A percentile compares a stretch with the other conserved stretches of the same genome.
phyloP scores from a whole-genome alignment of 164 flowering plant species.

The Houttuynia cordata region DNA sequence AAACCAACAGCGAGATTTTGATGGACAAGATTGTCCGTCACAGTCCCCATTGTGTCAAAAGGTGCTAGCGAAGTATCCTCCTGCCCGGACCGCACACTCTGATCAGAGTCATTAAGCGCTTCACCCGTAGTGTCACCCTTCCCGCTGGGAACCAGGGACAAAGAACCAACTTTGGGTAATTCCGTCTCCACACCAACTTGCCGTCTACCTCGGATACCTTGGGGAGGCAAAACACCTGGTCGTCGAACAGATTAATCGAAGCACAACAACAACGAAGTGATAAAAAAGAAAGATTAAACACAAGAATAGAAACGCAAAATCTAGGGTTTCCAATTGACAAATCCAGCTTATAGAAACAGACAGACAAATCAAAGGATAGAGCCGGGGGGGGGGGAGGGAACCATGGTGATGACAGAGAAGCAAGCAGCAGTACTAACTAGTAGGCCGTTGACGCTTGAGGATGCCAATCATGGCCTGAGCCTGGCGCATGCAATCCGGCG shows the following conservation, averaged over 20 bases:
- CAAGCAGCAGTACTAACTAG: constrained; percentile 16
- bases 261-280: not conserved
- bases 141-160: not conserved
- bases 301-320: no score
- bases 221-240: constrained; percentile 43
- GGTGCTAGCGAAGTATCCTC: constrained; percentile 37
- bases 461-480: constrained; percentile 86
- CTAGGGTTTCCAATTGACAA: not conserved
- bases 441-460: constrained; percentile 79
- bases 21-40: not conserved
- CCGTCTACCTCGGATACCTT: constrained; percentile 47
- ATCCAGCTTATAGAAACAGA: not conserved
- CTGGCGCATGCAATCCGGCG: constrained; percentile 42
- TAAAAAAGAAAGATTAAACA: not conserved
- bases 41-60: constrained; percentile 29
- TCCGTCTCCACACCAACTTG: constrained; percentile 33
- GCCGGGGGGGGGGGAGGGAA: not conserved
- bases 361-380: constrained; percentile 2
- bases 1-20: constrained; percentile 6
- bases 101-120: not conserved
- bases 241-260: not conserved
- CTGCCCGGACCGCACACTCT: not conserved
- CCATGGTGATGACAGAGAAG: not conserved
- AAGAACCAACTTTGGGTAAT: constrained; percentile 7
- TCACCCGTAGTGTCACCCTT: not conserved